A percentile compares a stretch with the other conserved stretches of the same genome.
Evolutionary conservation across 176 grass and related monocot species (phyloP).

Genomic region (Oryza brachyantha): DNA sequence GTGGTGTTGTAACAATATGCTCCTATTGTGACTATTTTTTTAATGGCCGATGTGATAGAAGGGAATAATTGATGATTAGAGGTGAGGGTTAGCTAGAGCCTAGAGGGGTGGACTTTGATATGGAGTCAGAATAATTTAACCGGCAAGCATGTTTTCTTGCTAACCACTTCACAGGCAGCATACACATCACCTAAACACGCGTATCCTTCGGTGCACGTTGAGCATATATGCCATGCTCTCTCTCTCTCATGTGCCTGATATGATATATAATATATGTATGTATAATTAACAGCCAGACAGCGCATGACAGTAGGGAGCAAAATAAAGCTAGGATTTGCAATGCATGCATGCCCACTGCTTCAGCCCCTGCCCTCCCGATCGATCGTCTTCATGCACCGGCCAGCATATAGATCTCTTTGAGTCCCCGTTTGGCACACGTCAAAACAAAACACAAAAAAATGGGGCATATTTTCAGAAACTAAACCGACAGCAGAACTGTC

Average conservation of each 20-base stretch:
- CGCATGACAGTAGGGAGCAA: not conserved
- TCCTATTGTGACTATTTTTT: not conserved
- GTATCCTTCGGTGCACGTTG: not conserved
- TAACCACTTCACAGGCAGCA: not conserved
- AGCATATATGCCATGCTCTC: not conserved
- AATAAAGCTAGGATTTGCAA: not conserved
- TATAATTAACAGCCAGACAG: not conserved
- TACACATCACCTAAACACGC: too few relatives aligned
- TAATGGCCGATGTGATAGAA: not conserved
- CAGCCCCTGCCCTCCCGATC: not conserved
- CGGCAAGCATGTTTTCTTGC: not conserved
- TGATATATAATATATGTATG: not conserved
- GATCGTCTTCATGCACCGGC: too few relatives aligned
- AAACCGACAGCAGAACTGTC: too few relatives aligned
- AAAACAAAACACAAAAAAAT: too few relatives aligned
- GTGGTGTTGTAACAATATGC: too few relatives aligned
- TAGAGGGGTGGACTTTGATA: not conserved
- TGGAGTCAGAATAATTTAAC: not conserved
- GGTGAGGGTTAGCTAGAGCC: not conserved
- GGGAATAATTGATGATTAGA: not conserved
- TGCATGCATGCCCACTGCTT: not conserved
- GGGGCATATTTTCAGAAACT: too few relatives aligned
- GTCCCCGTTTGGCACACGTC: too few relatives aligned
- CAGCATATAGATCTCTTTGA: too few relatives aligned
- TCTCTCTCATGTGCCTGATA: not conserved